phyloP scores from a whole-genome alignment of 2,329 filamentous ascomycete species.

The Aspergillus neotritici region DNA sequence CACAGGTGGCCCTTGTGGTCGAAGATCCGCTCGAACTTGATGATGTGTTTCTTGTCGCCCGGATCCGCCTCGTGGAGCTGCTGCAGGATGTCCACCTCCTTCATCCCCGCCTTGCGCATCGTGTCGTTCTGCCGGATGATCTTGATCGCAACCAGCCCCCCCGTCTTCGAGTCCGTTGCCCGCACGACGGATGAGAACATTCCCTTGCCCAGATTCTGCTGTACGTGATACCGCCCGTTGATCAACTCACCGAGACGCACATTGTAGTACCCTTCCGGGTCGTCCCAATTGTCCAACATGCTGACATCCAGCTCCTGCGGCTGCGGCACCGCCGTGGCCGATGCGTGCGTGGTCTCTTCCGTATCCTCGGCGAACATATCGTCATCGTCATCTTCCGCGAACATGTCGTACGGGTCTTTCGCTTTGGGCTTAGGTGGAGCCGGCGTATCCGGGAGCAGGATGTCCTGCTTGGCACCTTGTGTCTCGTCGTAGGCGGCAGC shows the following conservation, averaged over 20 bases:
- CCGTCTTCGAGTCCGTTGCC: slow-evolving; percentile 69
- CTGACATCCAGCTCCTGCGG: slow-evolving; percentile 61
- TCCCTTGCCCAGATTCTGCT: slow-evolving; percentile 80
- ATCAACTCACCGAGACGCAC: slow-evolving; percentile 87
- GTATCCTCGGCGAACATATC: slow-evolving; percentile 88
- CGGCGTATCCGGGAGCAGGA: slow-evolving; percentile 42
- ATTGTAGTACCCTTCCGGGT: slow-evolving; percentile 94
- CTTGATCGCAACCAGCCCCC: slow-evolving; percentile 85
- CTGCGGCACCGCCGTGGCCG: slow-evolving; percentile 47
- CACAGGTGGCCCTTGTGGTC: slow-evolving; percentile 94
- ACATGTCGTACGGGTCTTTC: slow-evolving; percentile 58
- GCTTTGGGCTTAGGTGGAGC: slow-evolving; percentile 37
- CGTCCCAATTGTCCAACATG: slow-evolving; percentile 87
- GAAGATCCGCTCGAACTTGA: slow-evolving; percentile 80
- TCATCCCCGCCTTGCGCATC: slow-evolving; percentile 82
- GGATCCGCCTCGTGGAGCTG: slow-evolving; percentile 80
- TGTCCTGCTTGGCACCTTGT: slow-evolving; percentile 48
- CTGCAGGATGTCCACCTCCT: slow-evolving; percentile 87
- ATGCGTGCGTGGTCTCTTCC: slow-evolving; percentile 42
- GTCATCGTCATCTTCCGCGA: slow-evolving; percentile 58
- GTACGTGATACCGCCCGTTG: slow-evolving; percentile 82
- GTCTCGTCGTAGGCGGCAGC: slow-evolving; percentile 56
- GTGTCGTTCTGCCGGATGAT: slow-evolving; percentile 96
- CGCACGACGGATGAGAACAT: slow-evolving; percentile 97
- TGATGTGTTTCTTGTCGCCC: slow-evolving; percentile 84